A percentile compares a stretch with the other conserved stretches of the same genome.
phyloP scores from a whole-genome alignment of 179 eudicot genomes.

The Patellifolia procumbens region DNA sequence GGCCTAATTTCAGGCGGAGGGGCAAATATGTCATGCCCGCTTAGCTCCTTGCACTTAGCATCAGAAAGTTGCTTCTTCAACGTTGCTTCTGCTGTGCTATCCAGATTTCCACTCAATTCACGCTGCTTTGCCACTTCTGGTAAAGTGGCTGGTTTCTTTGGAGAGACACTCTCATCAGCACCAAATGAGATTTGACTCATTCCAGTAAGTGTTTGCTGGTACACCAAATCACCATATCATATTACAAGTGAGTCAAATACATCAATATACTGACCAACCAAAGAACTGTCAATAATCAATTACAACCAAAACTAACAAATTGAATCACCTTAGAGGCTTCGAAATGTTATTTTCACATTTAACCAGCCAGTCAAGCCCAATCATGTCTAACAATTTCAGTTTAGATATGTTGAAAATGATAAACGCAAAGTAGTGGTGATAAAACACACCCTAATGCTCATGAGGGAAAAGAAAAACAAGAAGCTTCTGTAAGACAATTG shows the following conservation, averaged over 20 bases:
- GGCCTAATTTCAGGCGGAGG: conserved; percentile 89
- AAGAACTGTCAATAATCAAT: not conserved
- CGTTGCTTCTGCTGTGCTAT: conserved; percentile 60
- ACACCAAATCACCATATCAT: conserved; percentile 25
- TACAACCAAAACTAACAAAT: no score
- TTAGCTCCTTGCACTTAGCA: conserved; percentile 85
- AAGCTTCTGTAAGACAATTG: conserved; percentile 5
- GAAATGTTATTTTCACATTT: no score
- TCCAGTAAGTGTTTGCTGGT: conserved; percentile 84
- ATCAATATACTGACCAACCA: conserved; percentile 10
- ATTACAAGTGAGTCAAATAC: conserved; percentile 14
- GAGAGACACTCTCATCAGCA: conserved; percentile 65
- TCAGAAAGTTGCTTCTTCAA: conserved; percentile 79
- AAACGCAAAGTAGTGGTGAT: no score
- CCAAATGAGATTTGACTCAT: conserved; percentile 91
- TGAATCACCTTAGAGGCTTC: no score
- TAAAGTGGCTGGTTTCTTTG: conserved; percentile 66
- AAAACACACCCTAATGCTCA: not conserved
- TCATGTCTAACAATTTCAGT: no score
- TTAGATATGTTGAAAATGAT: no score
- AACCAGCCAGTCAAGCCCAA: no score
- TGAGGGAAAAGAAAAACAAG: not conserved
- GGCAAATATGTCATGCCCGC: conserved; percentile 82
- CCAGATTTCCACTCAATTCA: conserved; percentile 79
- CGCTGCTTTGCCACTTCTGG: conserved; percentile 96